Evolutionary conservation across 768 basidiomycete genomes (phyloP).

Genomic region (Termitomyces heimii): DNA sequence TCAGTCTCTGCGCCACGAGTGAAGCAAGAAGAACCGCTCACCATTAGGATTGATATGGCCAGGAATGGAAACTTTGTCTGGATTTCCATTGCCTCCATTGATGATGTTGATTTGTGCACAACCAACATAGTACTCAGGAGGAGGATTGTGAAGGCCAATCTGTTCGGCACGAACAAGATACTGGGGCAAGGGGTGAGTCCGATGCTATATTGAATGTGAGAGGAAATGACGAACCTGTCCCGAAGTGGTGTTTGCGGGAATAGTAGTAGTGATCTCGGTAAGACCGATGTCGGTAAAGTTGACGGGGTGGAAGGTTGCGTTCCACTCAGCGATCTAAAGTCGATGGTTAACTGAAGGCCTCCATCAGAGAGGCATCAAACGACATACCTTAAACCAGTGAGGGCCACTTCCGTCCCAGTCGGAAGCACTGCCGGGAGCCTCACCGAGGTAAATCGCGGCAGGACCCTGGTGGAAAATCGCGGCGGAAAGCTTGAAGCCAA

Average conservation of each 20-base stretch:
- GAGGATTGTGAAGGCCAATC: slow-evolving; percentile 32
- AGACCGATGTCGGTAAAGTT: slow-evolving; percentile 20
- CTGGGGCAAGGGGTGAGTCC: slow-evolving; percentile 8
- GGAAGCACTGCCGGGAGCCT: slow-evolving; percentile 30
- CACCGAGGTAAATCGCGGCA: slow-evolving; percentile 34
- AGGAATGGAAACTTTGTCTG: slow-evolving; percentile 36
- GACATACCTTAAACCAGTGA: slow-evolving; percentile 32
- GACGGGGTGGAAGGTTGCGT: slow-evolving; percentile 24
- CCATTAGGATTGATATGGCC: slow-evolving; percentile 30
- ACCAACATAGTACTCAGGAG: slow-evolving; percentile 39
- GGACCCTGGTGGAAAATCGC: slow-evolving; percentile 34
- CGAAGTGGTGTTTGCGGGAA: slow-evolving; percentile 26
- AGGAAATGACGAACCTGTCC: slow-evolving; percentile 22
- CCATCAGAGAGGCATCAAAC: background rate
- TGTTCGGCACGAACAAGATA: slow-evolving; percentile 35
- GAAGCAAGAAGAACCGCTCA: background rate
- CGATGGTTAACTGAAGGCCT: background rate
- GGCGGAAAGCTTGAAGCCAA: slow-evolving; percentile 23
- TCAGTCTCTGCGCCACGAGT: background rate
- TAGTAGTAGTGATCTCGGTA: slow-evolving; percentile 24
- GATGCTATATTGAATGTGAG: background rate
- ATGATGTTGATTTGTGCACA: slow-evolving; percentile 36
- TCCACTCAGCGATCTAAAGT: slow-evolving; percentile 24
- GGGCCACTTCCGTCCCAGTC: slow-evolving; percentile 33
- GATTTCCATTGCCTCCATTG: slow-evolving; percentile 33